Evolutionary conservation across 2,329 filamentous ascomycete genomes (phyloP), one percentile per base, ranked within the genome.

Genomic region (Aureobasidium sp.): DNA sequence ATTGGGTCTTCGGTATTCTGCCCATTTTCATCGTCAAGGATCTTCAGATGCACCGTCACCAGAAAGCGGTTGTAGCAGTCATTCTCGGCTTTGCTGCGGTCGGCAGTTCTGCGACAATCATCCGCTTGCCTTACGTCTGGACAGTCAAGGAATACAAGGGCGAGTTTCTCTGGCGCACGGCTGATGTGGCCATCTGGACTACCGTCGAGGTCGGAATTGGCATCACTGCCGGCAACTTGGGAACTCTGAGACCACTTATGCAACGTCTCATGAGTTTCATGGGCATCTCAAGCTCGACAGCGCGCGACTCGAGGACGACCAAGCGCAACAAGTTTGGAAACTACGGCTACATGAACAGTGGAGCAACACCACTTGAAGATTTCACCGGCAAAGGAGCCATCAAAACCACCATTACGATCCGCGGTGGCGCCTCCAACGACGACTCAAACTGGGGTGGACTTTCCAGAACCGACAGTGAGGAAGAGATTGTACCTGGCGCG

Each of bases 21-120:
- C 74, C 74, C 0, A 69, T 73, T 8, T 70, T 72, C n/a, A 73
- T 76, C 62, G 67, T 76, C 25, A 70, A 72, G 65, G 67, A 71
- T 31, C 64, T 75, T 20, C 70, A 72, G 47, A 74, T 76, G 49
- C 73, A 74, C 63, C 64, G 39, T 9, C 63, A 69, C 15, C 69
- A 69, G 3, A 75, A 74, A 58, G 62, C 67, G 11, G 68, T 73
- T 6, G 66, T 76, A 2, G 67, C 73, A 34, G 65, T 66, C 17
- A 71, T 76, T 48, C 63, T 76, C 2, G 68, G 68, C 15, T 65
- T 76, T 3, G 74, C 73, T 27, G 63, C 68, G 17, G 66, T 71
- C 44, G 86, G 83, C 41, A 84, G 83, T 66, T 76, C 79, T 59
- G 79, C 77, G 17, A 80, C 78, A 0, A 71, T 77, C 3, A 75